Evolutionary conservation across 1,139 yeast genomes (phyloP).

Genomic region (Lodderomyces oxycetoniae): DNA sequence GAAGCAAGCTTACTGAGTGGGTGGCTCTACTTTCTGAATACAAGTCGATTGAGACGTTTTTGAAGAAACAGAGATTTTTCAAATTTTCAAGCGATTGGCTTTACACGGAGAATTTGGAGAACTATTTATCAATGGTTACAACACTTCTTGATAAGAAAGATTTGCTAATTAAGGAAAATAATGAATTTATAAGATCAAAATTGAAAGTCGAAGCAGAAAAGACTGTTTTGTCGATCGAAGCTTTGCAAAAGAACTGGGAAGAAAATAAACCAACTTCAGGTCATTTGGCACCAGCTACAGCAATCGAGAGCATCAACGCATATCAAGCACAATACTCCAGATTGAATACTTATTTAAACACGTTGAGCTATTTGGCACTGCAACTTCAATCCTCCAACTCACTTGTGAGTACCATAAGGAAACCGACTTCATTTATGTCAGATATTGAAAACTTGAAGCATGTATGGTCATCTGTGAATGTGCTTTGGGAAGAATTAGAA

Average conservation of each 20-base stretch:
- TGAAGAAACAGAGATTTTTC: constrained; percentile 44
- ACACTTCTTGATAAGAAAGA: constrained; percentile 39
- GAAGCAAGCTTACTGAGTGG: constrained; percentile 25
- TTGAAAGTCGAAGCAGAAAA: constrained; percentile 40
- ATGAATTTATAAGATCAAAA: constrained; percentile 37
- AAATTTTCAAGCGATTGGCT: constrained; percentile 55
- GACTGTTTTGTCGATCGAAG: constrained; percentile 28
- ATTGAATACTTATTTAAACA: constrained; percentile 17
- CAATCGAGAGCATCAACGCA: constrained; percentile 40
- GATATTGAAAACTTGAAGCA: constrained; percentile 56
- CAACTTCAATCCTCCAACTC: too few relatives aligned
- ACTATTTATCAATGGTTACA: constrained; percentile 41
- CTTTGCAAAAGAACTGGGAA: constrained; percentile 31
- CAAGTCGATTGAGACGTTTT: constrained; percentile 40
- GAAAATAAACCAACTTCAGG: constrained; percentile 34
- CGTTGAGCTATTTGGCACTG: too few relatives aligned
- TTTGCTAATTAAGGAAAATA: constrained; percentile 35
- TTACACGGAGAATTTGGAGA: constrained; percentile 59
- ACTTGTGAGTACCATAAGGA: constrained; percentile 36
- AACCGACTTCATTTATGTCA: constrained; percentile 19
- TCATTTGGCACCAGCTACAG: constrained; percentile 41
- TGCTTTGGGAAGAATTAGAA: constrained; percentile 50
- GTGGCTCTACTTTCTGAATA: constrained; percentile 20
- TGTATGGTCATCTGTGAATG: constrained; percentile 65
- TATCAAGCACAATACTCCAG: constrained; percentile 34